A percentile compares a stretch with the other conserved stretches of the same genome.
Evolutionary conservation across 2,329 filamentous ascomycete genomes (phyloP).

Genomic region (Sporothrix phasma): DNA sequence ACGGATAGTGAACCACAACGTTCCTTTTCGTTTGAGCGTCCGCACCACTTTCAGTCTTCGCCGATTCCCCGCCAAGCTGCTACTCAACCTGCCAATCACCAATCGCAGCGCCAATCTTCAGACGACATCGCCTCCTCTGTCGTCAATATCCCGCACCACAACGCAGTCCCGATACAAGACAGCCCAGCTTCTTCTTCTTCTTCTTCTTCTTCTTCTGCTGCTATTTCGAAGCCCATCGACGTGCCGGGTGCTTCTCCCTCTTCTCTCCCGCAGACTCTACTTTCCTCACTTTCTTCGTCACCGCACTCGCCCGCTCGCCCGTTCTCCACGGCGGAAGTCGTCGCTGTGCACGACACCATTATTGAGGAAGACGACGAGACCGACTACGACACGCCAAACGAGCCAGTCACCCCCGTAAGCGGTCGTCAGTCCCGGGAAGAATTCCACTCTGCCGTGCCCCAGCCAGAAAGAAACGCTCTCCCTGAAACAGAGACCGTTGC

Average conservation of each 20-base stretch:
- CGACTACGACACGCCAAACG: conserved; percentile 48
- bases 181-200: too few relatives aligned
- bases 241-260: background rate
- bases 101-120: conserved; percentile 9
- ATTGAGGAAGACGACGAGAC: conserved; percentile 51
- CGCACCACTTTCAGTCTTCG: background rate
- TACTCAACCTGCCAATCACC: background rate
- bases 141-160: background rate
- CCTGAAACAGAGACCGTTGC: conserved; percentile 17
- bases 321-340: conserved; percentile 29
- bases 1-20: conserved; percentile 16
- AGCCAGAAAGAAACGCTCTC: conserved; percentile 11
- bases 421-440: conserved; percentile 43
- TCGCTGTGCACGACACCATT: conserved; percentile 42
- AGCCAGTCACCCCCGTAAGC: conserved; percentile 53
- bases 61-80: conserved; percentile 6
- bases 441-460: conserved; percentile 34
- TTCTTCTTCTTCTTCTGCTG: too few relatives aligned
- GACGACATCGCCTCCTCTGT: background rate
- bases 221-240: background rate
- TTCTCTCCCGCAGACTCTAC: conserved; percentile 9
- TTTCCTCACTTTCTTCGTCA: conserved; percentile 18
- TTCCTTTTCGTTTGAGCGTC: background rate
- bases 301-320: conserved; percentile 37
- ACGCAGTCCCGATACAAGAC: background rate